Percentiles rank a stretch among this genome's conserved stretches.
Evolutionary conservation across 2,329 filamentous ascomycete species (phyloP).

Genomic region (Apiospora rasikravindrae): DNA sequence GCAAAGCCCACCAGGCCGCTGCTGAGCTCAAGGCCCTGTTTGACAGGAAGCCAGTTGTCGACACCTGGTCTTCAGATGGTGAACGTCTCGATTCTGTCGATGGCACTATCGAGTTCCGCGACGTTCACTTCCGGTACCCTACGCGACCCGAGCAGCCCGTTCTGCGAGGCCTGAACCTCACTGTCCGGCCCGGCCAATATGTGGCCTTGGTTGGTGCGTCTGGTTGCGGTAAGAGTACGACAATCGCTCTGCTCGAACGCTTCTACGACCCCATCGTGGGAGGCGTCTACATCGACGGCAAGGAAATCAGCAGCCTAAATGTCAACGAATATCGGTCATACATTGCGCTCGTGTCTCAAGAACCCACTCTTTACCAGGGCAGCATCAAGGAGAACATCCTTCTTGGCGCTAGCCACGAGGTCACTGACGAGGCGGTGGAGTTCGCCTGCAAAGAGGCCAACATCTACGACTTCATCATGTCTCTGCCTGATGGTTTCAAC

Average conservation of each 20-base stretch:
- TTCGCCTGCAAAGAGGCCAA: constrained; percentile 88
- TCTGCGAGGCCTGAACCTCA: constrained; percentile 79
- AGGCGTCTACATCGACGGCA: constrained; percentile 80
- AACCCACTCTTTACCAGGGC: constrained; percentile 93
- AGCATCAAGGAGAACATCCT: constrained; percentile 90
- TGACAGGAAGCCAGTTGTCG: constrained; percentile 80
- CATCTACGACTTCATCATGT: constrained; percentile 90
- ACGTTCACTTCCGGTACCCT: constrained; percentile 94
- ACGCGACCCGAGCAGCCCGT: constrained; percentile 92
- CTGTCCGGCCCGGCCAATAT: constrained; percentile 78
- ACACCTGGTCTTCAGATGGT: constrained; percentile 78
- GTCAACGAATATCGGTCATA: constrained; percentile 84
- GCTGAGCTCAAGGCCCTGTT: constrained; percentile 81
- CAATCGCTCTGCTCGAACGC: constrained; percentile 87
- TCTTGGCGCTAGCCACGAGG: constrained; percentile 71
- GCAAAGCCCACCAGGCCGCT: constrained; percentile 87
- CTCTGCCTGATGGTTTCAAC: constrained; percentile 82
- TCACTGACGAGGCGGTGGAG: constrained; percentile 74
- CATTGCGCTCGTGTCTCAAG: constrained; percentile 89
- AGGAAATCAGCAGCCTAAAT: constrained; percentile 81
- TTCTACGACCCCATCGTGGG: constrained; percentile 92
- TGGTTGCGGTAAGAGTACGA: constrained; percentile 93
- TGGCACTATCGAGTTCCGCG: constrained; percentile 84
- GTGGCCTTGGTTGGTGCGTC: constrained; percentile 91
- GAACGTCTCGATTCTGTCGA: constrained; percentile 67